phyloP scores from a whole-genome alignment of 225 moss, liverwort and hornwort genomes.

The Anthoceros angustus region DNA sequence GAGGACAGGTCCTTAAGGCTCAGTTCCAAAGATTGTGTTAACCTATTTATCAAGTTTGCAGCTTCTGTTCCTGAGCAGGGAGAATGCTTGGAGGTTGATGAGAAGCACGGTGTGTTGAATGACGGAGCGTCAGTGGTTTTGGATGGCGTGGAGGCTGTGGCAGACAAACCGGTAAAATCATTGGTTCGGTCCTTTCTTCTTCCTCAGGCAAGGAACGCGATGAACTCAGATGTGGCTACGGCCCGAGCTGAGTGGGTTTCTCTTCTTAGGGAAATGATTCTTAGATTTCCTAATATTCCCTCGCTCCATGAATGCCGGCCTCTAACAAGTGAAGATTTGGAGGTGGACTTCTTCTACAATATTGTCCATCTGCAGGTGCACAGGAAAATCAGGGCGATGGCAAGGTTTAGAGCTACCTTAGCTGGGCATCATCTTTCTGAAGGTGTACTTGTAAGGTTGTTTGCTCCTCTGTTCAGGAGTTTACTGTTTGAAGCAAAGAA shows the following conservation, averaged over 20 bases:
- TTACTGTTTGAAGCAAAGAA: slow-evolving; percentile 85
- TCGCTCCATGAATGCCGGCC: slow-evolving; percentile 54
- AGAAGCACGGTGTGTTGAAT: slow-evolving; percentile 15
- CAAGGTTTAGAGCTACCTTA: slow-evolving; percentile 49
- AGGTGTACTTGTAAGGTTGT: slow-evolving; percentile 76
- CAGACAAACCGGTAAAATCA: slow-evolving; percentile 32
- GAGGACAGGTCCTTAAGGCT: slow-evolving; percentile 84
- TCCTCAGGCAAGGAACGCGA: slow-evolving; percentile 57
- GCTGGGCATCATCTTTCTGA: slow-evolving; percentile 12
- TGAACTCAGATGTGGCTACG: slow-evolving; percentile 61
- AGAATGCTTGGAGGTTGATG: slow-evolving; percentile 13
- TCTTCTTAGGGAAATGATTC: slow-evolving; percentile 74
- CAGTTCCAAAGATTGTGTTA: slow-evolving; percentile 62
- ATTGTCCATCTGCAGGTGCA: slow-evolving; percentile 89
- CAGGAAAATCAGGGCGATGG: slow-evolving; percentile 85
- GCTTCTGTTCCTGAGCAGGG: slow-evolving; percentile 36
- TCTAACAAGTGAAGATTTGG: slow-evolving; percentile 57
- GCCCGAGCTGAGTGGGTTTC: slow-evolving; percentile 92
- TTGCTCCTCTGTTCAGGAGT: slow-evolving; percentile 80
- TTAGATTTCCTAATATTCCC: slow-evolving; percentile 26
- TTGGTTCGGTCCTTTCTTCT: slow-evolving; percentile 71
- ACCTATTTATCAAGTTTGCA: slow-evolving; percentile 63
- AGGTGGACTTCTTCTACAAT: slow-evolving; percentile 86
- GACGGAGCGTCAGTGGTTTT: slow-evolving; percentile 8
- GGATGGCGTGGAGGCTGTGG: slow-evolving; percentile 15